These are phyloP conservation scores for Kodamaea suecica DNA, from an alignment of 1,139 yeast species.

Conservation along the genomic window DNA sequence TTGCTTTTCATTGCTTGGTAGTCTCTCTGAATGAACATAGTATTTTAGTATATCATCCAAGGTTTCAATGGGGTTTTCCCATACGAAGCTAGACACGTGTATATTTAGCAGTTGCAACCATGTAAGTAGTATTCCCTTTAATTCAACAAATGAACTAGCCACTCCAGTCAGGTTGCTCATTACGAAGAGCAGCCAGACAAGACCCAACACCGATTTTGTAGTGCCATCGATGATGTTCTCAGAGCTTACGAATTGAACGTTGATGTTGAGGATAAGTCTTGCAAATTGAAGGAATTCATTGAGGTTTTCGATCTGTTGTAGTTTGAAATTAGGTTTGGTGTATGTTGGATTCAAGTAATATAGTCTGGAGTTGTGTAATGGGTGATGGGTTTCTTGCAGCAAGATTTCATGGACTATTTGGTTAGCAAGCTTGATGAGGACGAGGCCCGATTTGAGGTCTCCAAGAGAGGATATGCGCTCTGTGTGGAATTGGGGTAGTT, in stretches of 20 bases:
- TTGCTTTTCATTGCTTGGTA: not conserved
- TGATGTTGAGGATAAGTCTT: constrained; percentile 48
- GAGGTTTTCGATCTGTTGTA: constrained; percentile 64
- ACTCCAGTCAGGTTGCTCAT: constrained; percentile 46
- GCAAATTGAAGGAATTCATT: constrained; percentile 55
- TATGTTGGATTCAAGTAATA: constrained; percentile 37
- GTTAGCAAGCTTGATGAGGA: constrained; percentile 35
- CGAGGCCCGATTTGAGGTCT: constrained; percentile 43
- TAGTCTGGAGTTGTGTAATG: constrained; percentile 16
- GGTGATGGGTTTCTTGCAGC: constrained; percentile 16
- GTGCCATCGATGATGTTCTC: constrained; percentile 67
- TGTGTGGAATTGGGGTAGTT: constrained; percentile 28
- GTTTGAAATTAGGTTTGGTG: constrained; percentile 46
- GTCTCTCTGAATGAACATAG: not conserved
- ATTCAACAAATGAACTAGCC: constrained; percentile 29
- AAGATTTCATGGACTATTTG: constrained; percentile 25
- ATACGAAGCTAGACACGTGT: constrained; percentile 24
- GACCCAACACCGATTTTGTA: constrained; percentile 58
- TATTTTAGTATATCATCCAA: not conserved
- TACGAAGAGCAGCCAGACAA: constrained; percentile 61
- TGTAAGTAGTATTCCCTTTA: constrained; percentile 30
- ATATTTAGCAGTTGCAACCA: constrained; percentile 44
- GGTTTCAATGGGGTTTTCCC: not conserved
- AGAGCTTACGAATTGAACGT: constrained; percentile 59
- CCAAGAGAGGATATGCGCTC: constrained; percentile 21